phyloP scores from a whole-genome alignment of 2,329 filamentous ascomycete genomes.

The Apiospora koreana region DNA sequence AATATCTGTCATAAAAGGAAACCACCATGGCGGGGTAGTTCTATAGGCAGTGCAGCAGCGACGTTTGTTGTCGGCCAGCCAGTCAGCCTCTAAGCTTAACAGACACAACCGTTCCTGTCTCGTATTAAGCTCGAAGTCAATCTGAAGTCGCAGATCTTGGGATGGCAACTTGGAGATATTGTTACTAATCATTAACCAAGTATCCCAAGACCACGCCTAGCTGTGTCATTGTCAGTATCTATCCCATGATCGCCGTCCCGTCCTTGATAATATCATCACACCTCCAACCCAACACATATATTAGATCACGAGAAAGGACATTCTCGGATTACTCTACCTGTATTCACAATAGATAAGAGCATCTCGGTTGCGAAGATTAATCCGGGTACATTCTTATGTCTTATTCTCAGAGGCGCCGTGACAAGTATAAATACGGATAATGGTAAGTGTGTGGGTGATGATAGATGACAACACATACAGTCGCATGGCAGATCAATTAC shows the following conservation, averaged over 20 bases:
- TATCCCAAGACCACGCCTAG: neutral
- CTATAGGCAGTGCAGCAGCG: neutral
- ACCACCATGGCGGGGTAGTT: neutral
- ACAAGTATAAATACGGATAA: neutral
- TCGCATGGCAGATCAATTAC: neutral
- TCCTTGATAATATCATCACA: neutral
- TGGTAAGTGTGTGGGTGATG: neutral
- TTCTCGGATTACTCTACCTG: neutral
- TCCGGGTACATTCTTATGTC: neutral
- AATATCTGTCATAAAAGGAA: too few species aligned
- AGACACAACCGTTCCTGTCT: neutral
- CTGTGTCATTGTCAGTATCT: neutral
- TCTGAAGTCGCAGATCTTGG: constrained; percentile 5
- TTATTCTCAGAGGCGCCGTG: neutral
- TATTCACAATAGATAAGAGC: neutral
- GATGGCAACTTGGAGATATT: neutral
- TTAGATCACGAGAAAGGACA: neutral
- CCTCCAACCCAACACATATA: neutral
- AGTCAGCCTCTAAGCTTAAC: neutral
- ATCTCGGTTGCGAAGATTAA: neutral
- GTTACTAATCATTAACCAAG: neutral
- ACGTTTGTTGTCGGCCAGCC: neutral
- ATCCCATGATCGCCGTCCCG: neutral
- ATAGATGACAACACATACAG: neutral
- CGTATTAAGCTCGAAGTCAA: constrained; percentile 3